Percentiles rank a stretch among this genome's conserved stretches.
Evolutionary conservation across 1,284 basidiomycete species (phyloP).

Genomic region (Ceratobasidium papillatum): DNA sequence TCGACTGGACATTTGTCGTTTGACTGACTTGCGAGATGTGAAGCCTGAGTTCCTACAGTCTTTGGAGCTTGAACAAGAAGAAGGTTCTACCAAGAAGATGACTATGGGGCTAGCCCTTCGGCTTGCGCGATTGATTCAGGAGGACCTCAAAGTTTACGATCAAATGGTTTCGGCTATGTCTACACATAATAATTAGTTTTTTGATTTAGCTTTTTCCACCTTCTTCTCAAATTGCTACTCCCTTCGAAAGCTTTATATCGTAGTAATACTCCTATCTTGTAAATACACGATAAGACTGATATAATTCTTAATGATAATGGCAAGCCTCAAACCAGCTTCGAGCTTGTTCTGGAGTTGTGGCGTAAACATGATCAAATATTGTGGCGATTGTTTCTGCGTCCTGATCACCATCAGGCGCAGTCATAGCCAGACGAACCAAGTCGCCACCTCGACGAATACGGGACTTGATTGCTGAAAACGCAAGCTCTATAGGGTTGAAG

Average conservation of each 20-base stretch:
- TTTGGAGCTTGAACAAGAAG: neutral
- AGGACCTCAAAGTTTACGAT: neutral
- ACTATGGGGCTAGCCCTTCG: neutral
- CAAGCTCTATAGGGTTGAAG: constrained; percentile 52
- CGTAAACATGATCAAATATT: constrained; percentile 18
- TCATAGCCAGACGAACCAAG: constrained; percentile 27
- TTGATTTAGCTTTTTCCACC: no score
- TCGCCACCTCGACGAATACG: constrained; percentile 41
- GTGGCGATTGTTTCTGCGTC: neutral
- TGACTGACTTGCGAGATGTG: neutral
- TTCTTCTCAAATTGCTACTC: neutral
- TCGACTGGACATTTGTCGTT: neutral
- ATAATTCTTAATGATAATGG: constrained; percentile 9
- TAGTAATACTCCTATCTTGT: neutral
- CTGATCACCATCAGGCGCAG: no score
- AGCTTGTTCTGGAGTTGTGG: constrained; percentile 21
- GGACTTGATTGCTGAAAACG: constrained; percentile 49
- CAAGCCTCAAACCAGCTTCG: constrained; percentile 33
- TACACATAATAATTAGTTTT: no score
- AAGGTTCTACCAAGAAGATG: neutral
- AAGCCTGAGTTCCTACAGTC: neutral
- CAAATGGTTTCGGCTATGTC: neutral
- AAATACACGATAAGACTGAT: neutral
- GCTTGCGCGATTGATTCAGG: neutral
- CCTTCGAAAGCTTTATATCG: neutral